Percentiles rank a stretch among this genome's conserved stretches.
Conservation (phyloP, 139 green algal genomes). For the Chlamydomonas schloesseri region DNA sequence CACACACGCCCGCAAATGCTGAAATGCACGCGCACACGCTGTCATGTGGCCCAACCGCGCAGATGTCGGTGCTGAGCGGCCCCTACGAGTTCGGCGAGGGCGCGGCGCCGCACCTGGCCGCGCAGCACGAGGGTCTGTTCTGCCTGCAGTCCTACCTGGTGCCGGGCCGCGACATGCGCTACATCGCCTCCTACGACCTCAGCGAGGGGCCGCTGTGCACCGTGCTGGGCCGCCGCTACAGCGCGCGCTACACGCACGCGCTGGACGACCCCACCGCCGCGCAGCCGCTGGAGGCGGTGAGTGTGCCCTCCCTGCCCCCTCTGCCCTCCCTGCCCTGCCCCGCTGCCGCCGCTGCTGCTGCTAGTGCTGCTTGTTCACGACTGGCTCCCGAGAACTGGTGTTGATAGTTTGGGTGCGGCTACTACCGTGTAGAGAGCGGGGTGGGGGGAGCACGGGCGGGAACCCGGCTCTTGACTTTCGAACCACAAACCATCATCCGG, state of each 20-base stretch:
- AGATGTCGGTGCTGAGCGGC: neutral
- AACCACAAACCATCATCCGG: too few species aligned
- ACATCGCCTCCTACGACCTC: constrained; percentile 45
- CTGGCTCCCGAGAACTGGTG: too few species aligned
- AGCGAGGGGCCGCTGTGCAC: constrained; percentile 44
- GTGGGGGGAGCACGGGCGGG: too few species aligned
- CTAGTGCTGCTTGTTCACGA: too few species aligned
- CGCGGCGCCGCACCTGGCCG: neutral
- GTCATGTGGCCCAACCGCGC: too few species aligned
- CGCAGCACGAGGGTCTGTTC: constrained; percentile 26
- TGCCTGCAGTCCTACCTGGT: constrained; percentile 42
- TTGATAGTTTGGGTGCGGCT: too few species aligned
- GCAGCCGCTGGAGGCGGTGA: constrained; percentile 1
- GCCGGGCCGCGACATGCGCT: constrained; percentile 47
- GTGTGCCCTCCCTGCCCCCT: neutral
- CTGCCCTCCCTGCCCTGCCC: too few species aligned
- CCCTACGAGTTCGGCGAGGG: constrained; percentile 42
- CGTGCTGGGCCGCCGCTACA: constrained; percentile 45
- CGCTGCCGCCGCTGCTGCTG: too few species aligned
- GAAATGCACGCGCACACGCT: too few species aligned
- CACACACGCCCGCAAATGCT: too few species aligned
- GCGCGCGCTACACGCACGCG: constrained; percentile 49
- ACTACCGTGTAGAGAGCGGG: too few species aligned
- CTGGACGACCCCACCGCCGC: constrained; percentile 8
- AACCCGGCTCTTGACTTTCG: too few species aligned